phyloP scores from a whole-genome alignment of 2,329 filamentous ascomycete genomes.

The Aureobasidium sp. region DNA sequence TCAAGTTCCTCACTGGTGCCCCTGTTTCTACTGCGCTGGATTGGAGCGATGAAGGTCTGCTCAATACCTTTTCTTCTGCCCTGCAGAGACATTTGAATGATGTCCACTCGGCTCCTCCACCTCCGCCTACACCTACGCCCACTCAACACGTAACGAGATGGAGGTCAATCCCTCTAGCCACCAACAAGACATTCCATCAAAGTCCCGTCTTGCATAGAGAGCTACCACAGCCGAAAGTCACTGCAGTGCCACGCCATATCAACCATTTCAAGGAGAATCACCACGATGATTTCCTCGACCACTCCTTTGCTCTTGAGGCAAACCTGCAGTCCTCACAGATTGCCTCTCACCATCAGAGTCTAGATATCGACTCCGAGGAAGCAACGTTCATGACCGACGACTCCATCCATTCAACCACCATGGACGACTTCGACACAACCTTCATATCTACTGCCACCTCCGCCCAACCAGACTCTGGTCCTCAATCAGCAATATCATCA shows the following conservation, averaged over 20 bases:
- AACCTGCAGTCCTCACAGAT: conserved; percentile 56
- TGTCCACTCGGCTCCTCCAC: background rate
- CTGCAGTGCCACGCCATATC: background rate
- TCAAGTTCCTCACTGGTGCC: conserved; percentile 53
- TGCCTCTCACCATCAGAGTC: conserved; percentile 14
- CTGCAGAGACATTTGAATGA: conserved; percentile 32
- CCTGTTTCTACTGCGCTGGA: conserved; percentile 45
- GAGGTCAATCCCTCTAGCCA: conserved; percentile 16
- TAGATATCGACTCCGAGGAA: conserved; percentile 11
- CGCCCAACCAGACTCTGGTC: conserved; percentile 17
- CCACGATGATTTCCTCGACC: conserved; percentile 61
- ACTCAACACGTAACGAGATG: conserved; percentile 18
- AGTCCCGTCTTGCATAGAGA: background rate
- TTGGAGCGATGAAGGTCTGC: conserved; percentile 46
- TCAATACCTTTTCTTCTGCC: conserved; percentile 37
- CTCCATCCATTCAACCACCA: conserved; percentile 24
- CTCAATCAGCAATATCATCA: background rate
- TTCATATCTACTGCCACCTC: background rate
- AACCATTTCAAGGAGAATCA: conserved; percentile 15
- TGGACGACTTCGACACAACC: conserved; percentile 9
- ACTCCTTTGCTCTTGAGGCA: conserved; percentile 65
- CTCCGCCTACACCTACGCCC: conserved; percentile 9
- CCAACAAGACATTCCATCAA: background rate
- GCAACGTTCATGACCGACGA: conserved; percentile 31
- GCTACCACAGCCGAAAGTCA: background rate